Evolutionary conservation across 2,329 filamentous ascomycete species (phyloP), one percentile per base, ranked within the genome.

Genomic region (Ophiostoma sp.): DNA sequence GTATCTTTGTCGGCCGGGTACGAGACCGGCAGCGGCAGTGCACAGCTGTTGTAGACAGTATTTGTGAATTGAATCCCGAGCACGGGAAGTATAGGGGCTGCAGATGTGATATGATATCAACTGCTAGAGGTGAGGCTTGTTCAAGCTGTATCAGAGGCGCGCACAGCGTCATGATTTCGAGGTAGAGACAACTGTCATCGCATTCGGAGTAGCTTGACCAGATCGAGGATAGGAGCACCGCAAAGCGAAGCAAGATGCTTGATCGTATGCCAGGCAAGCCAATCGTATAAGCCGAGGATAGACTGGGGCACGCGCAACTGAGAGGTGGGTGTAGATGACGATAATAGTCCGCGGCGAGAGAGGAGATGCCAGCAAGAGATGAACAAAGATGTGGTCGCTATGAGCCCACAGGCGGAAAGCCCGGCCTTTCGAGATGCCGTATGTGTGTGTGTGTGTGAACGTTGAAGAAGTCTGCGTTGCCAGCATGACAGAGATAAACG

Each of bases 151-250:
- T 72, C 72, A 76, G 76, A 77, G 74, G 74, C 78, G 75, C 76
- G 74, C 76, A 76, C 76, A 75, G 76, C 77, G 77, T 81, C 80
- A 81, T 81, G 74, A 78, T 80, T 78, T 76, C 77, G 75, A 75
- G 72, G 70, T 72, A 71, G 73, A 73, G 70, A 74, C 73, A 72
- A 74, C 74, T 72, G 73, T 75, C 76, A 78, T 77, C 72, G 75
- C 75, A 63, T 42, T 38, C 55, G 55, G 7, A 7, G 16, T 18
- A 14, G 55, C 27, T 14, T 12, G 55, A 12, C 4, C 55, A 38
- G 55, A 5, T 60, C 27, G 27, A 60, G 55, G 18, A 8, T 27
- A 14, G 18, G 6, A 12, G 18, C 7, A 14, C 27, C 49, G 49
- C 8, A 18, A 9, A 18, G 5, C 49, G 27, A 36, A 55, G n/a